These are phyloP conservation scores for Sphenostylis stenocarpa DNA, from an alignment of 306 rosid species.

Conservation along the genomic window DNA sequence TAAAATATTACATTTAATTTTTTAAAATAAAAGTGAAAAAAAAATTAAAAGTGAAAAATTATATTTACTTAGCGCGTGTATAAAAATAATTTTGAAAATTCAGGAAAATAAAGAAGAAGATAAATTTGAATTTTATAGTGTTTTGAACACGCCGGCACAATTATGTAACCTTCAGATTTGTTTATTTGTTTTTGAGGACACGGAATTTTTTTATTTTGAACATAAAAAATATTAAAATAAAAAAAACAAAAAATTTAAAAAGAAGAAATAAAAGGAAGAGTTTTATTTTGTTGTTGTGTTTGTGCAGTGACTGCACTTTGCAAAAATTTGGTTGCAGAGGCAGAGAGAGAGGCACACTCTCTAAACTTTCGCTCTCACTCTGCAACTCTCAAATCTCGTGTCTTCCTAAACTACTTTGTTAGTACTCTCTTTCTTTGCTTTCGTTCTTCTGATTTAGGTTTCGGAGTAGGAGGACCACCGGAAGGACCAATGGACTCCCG, in stretches of 20 bases:
- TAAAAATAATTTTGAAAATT: too few relatives aligned
- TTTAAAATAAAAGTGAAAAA: too few relatives aligned
- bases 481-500: slow-evolving; percentile 56
- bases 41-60: not conserved
- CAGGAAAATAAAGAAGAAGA: not conserved
- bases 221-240: not conserved
- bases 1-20: too few relatives aligned
- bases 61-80: not conserved
- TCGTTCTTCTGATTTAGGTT: slow-evolving; percentile 21
- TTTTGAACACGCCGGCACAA: not conserved
- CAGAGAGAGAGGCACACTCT: not conserved
- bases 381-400: not conserved
- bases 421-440: not conserved
- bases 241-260: not conserved
- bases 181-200: not conserved
- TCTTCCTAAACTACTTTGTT: not conserved
- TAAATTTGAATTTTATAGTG: not conserved
- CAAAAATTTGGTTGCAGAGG: slow-evolving; percentile 24
- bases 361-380: slow-evolving; percentile 2
- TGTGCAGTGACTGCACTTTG: slow-evolving; percentile 2
- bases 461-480: slow-evolving; percentile 21
- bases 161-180: not conserved
- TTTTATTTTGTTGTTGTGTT: not conserved
- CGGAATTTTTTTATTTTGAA: not conserved
- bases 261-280: not conserved